phyloP scores from a whole-genome alignment of 371 early-diverging fungal genomes.

The Apophysomyces ossiformis region DNA sequence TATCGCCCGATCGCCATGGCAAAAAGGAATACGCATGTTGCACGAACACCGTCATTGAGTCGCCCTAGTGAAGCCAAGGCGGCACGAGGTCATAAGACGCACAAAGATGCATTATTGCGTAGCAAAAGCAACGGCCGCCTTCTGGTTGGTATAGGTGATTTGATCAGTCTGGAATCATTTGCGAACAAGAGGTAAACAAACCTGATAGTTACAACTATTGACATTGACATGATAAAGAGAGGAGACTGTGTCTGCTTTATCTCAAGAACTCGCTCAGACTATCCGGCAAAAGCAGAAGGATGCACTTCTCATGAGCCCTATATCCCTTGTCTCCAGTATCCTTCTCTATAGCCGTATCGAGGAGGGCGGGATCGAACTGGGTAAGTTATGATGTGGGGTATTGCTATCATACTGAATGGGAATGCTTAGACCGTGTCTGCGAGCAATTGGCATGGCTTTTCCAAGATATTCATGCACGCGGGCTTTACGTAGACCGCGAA shows the following conservation, averaged over 20 bases:
- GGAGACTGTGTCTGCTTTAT: neutral
- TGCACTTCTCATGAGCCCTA: conserved; percentile 23
- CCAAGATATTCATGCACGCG: conserved; percentile 11
- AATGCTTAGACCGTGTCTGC: conserved; percentile 1
- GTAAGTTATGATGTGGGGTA: conserved; percentile 10
- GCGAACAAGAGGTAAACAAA: conserved; percentile 1
- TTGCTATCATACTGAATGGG: neutral
- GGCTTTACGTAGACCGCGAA: conserved; percentile 33
- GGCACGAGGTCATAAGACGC: conserved; percentile 21
- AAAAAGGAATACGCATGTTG: neutral
- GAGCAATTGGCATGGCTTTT: conserved; percentile 16
- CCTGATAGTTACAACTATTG: neutral
- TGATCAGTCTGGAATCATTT: conserved; percentile 9
- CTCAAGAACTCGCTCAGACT: conserved; percentile 8
- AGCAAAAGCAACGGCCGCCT: conserved; percentile 17
- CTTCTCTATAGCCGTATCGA: conserved; percentile 27
- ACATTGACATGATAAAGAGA: conserved; percentile 6
- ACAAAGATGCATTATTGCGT: conserved; percentile 1
- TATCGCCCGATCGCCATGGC: conserved; percentile 7
- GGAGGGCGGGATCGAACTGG: conserved; percentile 28
- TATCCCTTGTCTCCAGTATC: conserved; percentile 34
- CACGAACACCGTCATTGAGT: conserved; percentile 3
- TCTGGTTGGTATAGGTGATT: conserved; percentile 17
- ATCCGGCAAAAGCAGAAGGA: conserved; percentile 21
- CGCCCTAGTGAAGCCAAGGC: conserved; percentile 21